Percentiles rank a stretch among this genome's conserved stretches.
Evolutionary conservation across 805 yeast genomes (phyloP).

Genomic region (Candida sanyiensis): DNA sequence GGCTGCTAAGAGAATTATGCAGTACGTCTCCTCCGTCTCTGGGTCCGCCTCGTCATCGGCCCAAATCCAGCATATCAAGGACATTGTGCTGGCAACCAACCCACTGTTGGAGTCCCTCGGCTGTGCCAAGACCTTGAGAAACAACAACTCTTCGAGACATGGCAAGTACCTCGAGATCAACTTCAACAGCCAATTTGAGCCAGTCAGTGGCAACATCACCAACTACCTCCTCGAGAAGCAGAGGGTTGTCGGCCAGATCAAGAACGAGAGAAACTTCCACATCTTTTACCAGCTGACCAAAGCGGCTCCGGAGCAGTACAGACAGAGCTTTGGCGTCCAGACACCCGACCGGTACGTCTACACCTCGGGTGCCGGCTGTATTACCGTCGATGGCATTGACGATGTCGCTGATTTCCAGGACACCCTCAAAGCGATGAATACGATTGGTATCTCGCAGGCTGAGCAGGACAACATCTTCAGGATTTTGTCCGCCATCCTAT

Average conservation of each 20-base stretch:
- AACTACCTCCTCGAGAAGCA: constrained; percentile 91
- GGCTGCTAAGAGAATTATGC: constrained; percentile 97
- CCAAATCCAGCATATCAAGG: constrained; percentile 83
- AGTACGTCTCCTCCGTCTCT: constrained; percentile 86
- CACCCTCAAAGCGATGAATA: constrained; percentile 78
- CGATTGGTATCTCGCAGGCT: constrained; percentile 72
- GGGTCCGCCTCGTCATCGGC: constrained; percentile 57
- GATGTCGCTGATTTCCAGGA: constrained; percentile 75
- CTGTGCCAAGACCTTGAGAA: constrained; percentile 87
- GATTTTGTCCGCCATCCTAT: constrained; percentile 74
- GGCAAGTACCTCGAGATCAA: constrained; percentile 91
- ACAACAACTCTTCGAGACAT: constrained; percentile 86
- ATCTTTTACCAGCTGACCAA: constrained; percentile 95
- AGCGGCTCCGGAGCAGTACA: constrained; percentile 78
- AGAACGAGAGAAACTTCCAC: constrained; percentile 92
- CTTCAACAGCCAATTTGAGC: constrained; percentile 77
- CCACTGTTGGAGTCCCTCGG: constrained; percentile 89
- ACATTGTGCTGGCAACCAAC: constrained; percentile 96
- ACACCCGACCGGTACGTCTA: constrained; percentile 89
- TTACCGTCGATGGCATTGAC: constrained; percentile 79
- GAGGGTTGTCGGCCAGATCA: constrained; percentile 92
- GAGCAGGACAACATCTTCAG: constrained; percentile 92
- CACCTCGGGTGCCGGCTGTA: constrained; percentile 82
- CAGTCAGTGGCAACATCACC: constrained; percentile 93
- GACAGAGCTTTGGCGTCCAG: constrained; percentile 84